phyloP scores from a whole-genome alignment of 2,329 filamentous ascomycete species.

The Teratosphaeria destructans region DNA sequence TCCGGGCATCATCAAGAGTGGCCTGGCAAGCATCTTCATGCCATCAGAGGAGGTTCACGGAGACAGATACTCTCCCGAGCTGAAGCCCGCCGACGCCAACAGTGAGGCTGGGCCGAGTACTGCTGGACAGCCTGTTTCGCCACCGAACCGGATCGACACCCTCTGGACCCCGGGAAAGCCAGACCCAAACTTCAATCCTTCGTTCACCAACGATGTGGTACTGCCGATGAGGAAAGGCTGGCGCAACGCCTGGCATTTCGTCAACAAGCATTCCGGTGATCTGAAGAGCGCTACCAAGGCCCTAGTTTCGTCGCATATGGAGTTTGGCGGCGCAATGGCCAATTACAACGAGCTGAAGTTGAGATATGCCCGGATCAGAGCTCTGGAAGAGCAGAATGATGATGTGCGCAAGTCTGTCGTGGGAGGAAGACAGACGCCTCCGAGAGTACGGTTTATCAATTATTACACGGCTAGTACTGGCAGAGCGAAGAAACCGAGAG shows the following conservation, averaged over 20 bases:
- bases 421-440: constrained; percentile 19
- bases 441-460: constrained; percentile 68
- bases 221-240: constrained; percentile 60
- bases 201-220: constrained; percentile 63
- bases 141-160: constrained; percentile 11
- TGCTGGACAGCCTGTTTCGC: not conserved
- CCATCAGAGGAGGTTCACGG: constrained; percentile 31
- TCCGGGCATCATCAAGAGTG: constrained; percentile 74
- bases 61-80: constrained; percentile 7
- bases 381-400: constrained; percentile 61
- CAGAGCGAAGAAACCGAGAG: constrained; percentile 46
- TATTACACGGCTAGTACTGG: constrained; percentile 86
- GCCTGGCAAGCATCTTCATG: constrained; percentile 64
- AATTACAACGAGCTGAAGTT: constrained; percentile 61
- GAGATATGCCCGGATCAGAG: constrained; percentile 59
- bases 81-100: not conserved
- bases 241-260: constrained; percentile 60
- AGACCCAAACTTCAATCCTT: constrained; percentile 62
- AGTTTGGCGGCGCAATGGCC: constrained; percentile 72
- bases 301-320: constrained; percentile 68
- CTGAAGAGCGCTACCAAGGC: constrained; percentile 59
- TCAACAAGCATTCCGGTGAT: constrained; percentile 69
- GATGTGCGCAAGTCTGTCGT: constrained; percentile 25
- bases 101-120: not conserved
- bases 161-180: constrained; percentile 15